Conservation (phyloP, 164 flowering plant species). For the Stephania yunnanensis region DNA sequence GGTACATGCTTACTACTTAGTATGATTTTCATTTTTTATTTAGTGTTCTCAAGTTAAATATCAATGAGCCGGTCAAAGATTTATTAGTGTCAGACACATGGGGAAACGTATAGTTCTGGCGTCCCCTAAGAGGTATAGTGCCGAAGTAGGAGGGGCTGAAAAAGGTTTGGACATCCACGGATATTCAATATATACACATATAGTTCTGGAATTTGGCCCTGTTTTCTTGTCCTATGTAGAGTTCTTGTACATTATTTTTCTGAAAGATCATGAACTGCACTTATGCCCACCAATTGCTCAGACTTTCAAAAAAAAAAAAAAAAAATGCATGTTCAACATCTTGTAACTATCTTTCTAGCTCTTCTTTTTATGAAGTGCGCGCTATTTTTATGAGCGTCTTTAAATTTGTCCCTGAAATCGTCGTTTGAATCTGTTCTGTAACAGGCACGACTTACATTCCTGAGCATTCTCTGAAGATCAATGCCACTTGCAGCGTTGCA, state of each 20-base stretch:
- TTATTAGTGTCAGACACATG: not conserved
- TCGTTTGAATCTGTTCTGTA: slow-evolving; percentile 13
- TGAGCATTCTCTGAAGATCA: slow-evolving; percentile 76
- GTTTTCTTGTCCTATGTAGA: no score
- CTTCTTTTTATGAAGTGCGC: not conserved
- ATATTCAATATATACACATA: no score
- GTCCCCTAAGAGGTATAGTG: not conserved
- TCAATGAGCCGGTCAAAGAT: not conserved
- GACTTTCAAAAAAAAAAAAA: not conserved
- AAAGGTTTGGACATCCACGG: not conserved
- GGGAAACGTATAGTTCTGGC: not conserved
- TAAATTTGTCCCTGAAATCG: not conserved
- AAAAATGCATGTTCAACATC: not conserved
- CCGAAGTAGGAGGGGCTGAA: no score
- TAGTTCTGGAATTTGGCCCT: no score
- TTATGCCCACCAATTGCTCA: not conserved
- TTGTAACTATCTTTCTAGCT: not conserved
- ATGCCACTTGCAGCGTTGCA: slow-evolving; percentile 79
- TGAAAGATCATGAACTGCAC: not conserved
- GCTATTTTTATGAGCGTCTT: not conserved
- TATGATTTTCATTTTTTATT: not conserved
- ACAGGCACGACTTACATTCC: slow-evolving; percentile 78
- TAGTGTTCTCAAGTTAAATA: not conserved
- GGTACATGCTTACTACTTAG: slow-evolving; percentile 26
- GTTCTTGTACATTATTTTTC: not conserved